phyloP scores from a whole-genome alignment of 2,329 filamentous ascomycete genomes.

The Stagonosporopsis rhizophila region DNA sequence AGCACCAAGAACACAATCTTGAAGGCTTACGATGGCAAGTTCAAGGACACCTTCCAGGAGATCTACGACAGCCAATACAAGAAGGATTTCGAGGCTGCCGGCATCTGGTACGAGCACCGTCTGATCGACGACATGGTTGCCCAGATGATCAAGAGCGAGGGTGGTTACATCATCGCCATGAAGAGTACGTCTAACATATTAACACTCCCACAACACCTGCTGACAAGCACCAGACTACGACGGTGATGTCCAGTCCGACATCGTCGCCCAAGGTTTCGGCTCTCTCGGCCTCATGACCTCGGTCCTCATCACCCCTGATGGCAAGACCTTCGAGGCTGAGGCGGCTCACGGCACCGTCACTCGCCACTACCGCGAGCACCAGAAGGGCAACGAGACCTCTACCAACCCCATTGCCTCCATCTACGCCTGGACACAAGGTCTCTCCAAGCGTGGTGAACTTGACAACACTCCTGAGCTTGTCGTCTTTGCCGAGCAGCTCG shows the following conservation, averaged over 20 bases:
- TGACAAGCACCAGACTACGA: conserved; percentile 77
- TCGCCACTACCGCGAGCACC: conserved; percentile 97
- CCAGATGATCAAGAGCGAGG: conserved; percentile 99
- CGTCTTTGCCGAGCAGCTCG: conserved; percentile 87
- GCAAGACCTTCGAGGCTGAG: conserved; percentile 96
- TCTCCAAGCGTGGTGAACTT: conserved; percentile 90
- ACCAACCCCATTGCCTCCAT: conserved; percentile 99
- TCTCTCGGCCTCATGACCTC: conserved; percentile 99
- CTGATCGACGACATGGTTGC: conserved; percentile 99
- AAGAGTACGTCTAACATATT: conserved; percentile 72
- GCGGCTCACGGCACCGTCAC: conserved; percentile 98
- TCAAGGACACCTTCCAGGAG: conserved; percentile 99
- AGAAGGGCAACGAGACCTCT: conserved; percentile 95
- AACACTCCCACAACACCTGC: conserved; percentile 13
- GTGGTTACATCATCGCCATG: conserved; percentile 95
- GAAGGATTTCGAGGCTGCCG: conserved; percentile 85
- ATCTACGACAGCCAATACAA: conserved; percentile 90
- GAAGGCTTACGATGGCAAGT: conserved; percentile 97
- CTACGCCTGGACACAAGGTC: conserved; percentile 97
- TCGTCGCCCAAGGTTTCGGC: conserved; percentile 97
- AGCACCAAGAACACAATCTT: conserved; percentile 99
- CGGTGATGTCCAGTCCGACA: conserved; percentile 97
- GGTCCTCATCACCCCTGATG: conserved; percentile 93
- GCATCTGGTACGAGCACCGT: conserved; percentile 99
- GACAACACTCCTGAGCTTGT: conserved; percentile 92